Evolutionary conservation across 768 basidiomycete genomes (phyloP).

Genomic region (Rhizopogon sp.): DNA sequence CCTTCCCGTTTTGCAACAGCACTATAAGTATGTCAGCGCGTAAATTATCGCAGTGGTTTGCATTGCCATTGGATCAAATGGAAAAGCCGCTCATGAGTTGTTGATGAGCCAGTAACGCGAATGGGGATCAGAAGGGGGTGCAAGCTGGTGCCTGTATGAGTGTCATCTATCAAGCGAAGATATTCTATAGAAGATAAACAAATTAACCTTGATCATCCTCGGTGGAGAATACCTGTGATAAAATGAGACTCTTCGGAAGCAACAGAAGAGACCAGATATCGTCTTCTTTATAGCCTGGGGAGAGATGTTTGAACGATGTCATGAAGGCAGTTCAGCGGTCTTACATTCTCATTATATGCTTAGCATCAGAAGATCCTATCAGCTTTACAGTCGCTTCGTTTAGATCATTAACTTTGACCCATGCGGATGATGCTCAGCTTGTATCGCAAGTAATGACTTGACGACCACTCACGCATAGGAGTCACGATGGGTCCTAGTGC

Average conservation of each 20-base stretch:
- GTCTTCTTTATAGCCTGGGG: constrained; percentile 3
- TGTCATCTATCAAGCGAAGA: too few relatives aligned
- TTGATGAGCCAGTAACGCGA: too few relatives aligned
- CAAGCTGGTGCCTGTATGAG: too few relatives aligned
- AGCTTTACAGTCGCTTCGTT: background rate
- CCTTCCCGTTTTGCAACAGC: too few relatives aligned
- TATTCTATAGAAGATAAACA: too few relatives aligned
- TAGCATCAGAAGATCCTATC: background rate
- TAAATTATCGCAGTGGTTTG: too few relatives aligned
- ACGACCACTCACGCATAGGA: constrained; percentile 11
- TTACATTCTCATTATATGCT: background rate
- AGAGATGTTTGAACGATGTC: background rate
- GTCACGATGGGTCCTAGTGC: constrained; percentile 25
- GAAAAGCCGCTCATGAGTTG: too few relatives aligned
- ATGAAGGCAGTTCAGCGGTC: background rate
- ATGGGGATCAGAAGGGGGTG: too few relatives aligned
- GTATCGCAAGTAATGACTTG: background rate
- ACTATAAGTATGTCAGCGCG: too few relatives aligned
- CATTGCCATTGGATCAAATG: too few relatives aligned
- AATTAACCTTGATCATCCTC: too few relatives aligned
- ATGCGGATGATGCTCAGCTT: background rate
- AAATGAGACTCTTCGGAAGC: constrained; percentile 22
- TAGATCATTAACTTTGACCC: background rate
- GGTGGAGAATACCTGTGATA: constrained; percentile 17
- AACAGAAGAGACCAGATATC: constrained; percentile 25